These are phyloP conservation scores for Sarocladium brachiariae DNA, from an alignment of 2,329 filamentous ascomycete species.

Conservation along the genomic window DNA sequence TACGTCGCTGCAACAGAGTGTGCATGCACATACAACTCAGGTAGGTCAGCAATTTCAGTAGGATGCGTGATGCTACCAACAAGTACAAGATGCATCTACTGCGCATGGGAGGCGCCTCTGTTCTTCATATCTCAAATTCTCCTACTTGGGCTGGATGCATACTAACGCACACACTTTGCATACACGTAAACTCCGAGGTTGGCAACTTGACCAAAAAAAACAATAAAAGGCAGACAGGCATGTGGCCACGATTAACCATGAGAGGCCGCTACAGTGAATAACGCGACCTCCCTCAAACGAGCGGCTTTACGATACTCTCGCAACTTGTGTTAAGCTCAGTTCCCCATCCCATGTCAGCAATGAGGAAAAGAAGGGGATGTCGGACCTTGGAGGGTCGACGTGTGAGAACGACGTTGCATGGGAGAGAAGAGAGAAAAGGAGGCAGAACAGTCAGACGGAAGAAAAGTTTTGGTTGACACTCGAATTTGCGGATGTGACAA, in stretches of 20 bases:
- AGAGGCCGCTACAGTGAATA: constrained; percentile 32
- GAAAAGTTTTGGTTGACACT: not conserved
- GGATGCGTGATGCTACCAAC: no score
- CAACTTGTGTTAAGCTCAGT: constrained; percentile 19
- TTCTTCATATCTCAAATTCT: no score
- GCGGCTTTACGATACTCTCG: constrained; percentile 30
- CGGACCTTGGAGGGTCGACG: constrained; percentile 9
- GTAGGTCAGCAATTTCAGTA: no score
- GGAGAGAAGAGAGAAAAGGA: constrained; percentile 15
- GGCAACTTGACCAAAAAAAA: no score
- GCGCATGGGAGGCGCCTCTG: no score
- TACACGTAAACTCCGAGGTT: no score
- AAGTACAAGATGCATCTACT: no score
- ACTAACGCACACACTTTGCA: no score
- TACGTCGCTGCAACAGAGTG: no score
- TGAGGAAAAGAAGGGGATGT: not conserved
- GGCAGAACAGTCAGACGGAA: constrained; percentile 1
- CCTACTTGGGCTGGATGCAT: no score
- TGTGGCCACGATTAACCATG: constrained; percentile 38
- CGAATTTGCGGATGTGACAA: not conserved
- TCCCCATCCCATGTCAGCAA: not conserved
- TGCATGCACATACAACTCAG: no score
- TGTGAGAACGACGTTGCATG: constrained; percentile 25
- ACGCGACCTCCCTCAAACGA: constrained; percentile 38
- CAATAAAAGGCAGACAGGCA: constrained; percentile 12